Evolutionary conservation across 2,329 filamentous ascomycete species (phyloP), one percentile per base, ranked within the genome.

Genomic region (Fusarium nygamai): DNA sequence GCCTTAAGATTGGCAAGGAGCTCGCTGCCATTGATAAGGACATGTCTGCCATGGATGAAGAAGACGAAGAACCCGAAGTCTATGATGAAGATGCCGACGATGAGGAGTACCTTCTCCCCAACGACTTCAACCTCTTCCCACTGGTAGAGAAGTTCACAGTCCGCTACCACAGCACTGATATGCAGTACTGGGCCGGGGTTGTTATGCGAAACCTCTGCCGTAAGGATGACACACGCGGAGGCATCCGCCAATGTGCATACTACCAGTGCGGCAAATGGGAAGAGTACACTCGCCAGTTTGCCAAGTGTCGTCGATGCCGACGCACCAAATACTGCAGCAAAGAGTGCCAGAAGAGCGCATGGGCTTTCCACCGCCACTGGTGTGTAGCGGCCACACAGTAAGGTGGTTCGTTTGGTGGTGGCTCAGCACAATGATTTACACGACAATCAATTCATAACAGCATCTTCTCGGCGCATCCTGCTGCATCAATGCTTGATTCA

Each of bases 241-340:
- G 96, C 67, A 98, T 99, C 76, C 90, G 96, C 64, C 96, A 99
- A 82, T 99, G 96, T 82, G 96, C 96, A 61, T 98, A 98, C 85
- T 99, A 97, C 85, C 92, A 98, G 83, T 99, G 96, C 82, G 96
- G 96, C 69, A 98, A 97, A 82, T 99, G 96, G 96, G 96, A 99
- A 83, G 94, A 98, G 84, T 98, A 91, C 82, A 95, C 96, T 44
- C 91, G 96, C 71, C 96, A 99, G 81, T 99, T 99, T 83, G 96
- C 96, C 77, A 99, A 99, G 85, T 99, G 96, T 85, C 92, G 96
- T 75, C 92, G 96, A 74, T 99, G 96, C 85, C 92, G 96, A 77
- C 92, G 96, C 75, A 99, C 96, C 71, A 99, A 99, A 84, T 98
- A 98, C 86, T 99, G 96, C 91, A 98, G 95, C 89, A 99, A 99